Percentiles rank a stretch among this genome's conserved stretches.
Conservation (phyloP, 306 rosid species). For the Gleditsia sinensis region DNA sequence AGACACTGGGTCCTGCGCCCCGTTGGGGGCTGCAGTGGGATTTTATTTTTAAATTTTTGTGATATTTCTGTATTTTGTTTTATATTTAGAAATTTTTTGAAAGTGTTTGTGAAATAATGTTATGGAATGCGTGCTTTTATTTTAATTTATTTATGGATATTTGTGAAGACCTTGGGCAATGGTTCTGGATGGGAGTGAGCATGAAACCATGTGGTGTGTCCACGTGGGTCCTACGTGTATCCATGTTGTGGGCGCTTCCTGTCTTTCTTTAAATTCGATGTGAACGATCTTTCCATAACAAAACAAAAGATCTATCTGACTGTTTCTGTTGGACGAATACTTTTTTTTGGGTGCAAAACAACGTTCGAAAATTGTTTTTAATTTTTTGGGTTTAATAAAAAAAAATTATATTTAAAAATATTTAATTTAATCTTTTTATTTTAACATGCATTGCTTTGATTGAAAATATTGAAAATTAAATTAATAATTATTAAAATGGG, state of each 20-base stretch:
- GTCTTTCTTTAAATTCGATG: neutral
- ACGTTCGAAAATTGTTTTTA: neutral
- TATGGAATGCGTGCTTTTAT: too few species aligned
- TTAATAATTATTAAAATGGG: too few species aligned
- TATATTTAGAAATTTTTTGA: neutral
- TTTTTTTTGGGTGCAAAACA: neutral
- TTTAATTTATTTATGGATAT: neutral
- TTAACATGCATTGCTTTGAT: too few species aligned
- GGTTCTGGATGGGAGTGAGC: slow-evolving; percentile 18
- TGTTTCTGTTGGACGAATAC: slow-evolving; percentile 42
- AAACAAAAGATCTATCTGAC: neutral
- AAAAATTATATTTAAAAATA: too few species aligned
- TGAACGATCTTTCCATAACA: slow-evolving; percentile 30
- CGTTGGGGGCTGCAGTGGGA: too few species aligned
- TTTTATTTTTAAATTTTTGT: neutral
- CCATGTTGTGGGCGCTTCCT: neutral
- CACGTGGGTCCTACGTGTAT: slow-evolving; percentile 34
- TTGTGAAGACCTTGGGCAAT: slow-evolving; percentile 9
- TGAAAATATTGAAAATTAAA: too few species aligned
- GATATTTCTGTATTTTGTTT: neutral
- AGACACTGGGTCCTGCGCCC: too few species aligned
- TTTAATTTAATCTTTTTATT: too few species aligned
- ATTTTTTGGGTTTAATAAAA: neutral
- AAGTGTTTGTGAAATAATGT: too few species aligned
- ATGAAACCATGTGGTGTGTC: slow-evolving; percentile 40